Percentiles rank a stretch among this genome's conserved stretches.
Evolutionary conservation across 202 grass and related monocot species (phyloP).

Genomic region (Panicum hallii): DNA sequence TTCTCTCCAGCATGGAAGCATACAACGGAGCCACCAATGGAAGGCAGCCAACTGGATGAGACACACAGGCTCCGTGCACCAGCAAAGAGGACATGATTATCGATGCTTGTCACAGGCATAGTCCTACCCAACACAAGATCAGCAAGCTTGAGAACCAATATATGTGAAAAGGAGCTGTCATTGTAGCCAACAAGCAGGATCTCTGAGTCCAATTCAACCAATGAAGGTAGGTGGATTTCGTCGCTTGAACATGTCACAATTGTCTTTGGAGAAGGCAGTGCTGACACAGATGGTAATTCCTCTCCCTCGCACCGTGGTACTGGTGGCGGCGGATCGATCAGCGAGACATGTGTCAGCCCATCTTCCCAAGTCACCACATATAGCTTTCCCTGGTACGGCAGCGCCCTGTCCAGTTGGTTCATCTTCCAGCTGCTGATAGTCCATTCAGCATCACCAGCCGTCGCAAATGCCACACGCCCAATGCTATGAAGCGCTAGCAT

Average conservation of each 20-base stretch:
- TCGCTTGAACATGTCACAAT: constrained; percentile 9
- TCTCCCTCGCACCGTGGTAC: background rate
- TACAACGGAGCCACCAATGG: constrained; percentile 18
- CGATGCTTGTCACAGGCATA: background rate
- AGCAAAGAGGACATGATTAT: constrained; percentile 10
- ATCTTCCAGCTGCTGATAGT: constrained; percentile 15
- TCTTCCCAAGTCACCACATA: constrained; percentile 28
- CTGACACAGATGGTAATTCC: background rate
- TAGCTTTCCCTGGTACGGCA: constrained; percentile 24
- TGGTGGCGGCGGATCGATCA: background rate
- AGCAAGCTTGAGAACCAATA: constrained; percentile 23
- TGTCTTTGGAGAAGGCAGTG: background rate
- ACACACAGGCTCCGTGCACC: background rate
- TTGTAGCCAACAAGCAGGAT: constrained; percentile 30
- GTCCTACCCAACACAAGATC: constrained; percentile 30
- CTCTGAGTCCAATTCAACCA: constrained; percentile 33
- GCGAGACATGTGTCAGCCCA: background rate
- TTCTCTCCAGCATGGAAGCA: constrained; percentile 35
- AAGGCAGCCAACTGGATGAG: constrained; percentile 22
- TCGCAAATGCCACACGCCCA: background rate
- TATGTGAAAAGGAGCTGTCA: constrained; percentile 15
- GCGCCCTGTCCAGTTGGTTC: background rate
- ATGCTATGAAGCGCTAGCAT: background rate
- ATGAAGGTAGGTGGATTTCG: background rate
- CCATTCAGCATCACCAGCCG: background rate